These are phyloP conservation scores for Amanita exitialis DNA, from an alignment of 768 basidiomycete genomes.

Conservation along the genomic window DNA sequence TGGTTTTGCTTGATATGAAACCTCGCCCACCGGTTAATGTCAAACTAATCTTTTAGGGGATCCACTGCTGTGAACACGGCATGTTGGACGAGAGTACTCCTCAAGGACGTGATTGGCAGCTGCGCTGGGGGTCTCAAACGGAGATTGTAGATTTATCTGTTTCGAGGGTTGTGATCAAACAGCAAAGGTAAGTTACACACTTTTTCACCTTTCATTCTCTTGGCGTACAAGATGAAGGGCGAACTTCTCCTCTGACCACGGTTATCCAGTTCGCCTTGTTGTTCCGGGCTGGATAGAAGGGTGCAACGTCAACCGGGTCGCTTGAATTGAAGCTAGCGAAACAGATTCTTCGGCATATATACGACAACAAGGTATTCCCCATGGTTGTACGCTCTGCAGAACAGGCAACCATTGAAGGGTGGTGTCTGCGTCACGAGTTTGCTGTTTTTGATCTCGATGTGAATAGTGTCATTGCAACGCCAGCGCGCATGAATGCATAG, in stretches of 20 bases:
- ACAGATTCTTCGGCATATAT: too few relatives aligned
- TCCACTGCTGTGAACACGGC: too few relatives aligned
- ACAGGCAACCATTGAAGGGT: conserved; percentile 36
- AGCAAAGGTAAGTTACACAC: neutral
- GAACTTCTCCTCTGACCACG: conserved; percentile 46
- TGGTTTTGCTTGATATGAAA: conserved; percentile 48
- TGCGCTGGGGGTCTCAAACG: conserved; percentile 28
- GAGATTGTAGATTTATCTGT: conserved; percentile 35
- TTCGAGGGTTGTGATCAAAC: conserved; percentile 46
- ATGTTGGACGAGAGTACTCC: conserved; percentile 49
- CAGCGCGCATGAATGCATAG: conserved; percentile 38
- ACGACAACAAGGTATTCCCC: conserved; percentile 54
- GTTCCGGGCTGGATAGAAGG: too few relatives aligned
- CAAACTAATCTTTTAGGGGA: too few relatives aligned
- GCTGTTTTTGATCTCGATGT: conserved; percentile 47
- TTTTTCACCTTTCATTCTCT: neutral
- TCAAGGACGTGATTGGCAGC: conserved; percentile 39
- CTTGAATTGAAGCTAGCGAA: too few relatives aligned
- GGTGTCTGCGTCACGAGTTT: conserved; percentile 39
- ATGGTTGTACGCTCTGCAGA: conserved; percentile 39
- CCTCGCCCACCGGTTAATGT: too few relatives aligned
- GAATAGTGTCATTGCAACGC: conserved; percentile 47
- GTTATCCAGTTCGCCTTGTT: conserved; percentile 54
- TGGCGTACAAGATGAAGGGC: conserved; percentile 1
- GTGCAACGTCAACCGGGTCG: too few relatives aligned